Percentiles rank a stretch among this genome's conserved stretches.
These are phyloP conservation scores for Astrothelium subdiscretum DNA, from an alignment of 495 filamentous ascomycete species.

Conservation along the genomic window DNA sequence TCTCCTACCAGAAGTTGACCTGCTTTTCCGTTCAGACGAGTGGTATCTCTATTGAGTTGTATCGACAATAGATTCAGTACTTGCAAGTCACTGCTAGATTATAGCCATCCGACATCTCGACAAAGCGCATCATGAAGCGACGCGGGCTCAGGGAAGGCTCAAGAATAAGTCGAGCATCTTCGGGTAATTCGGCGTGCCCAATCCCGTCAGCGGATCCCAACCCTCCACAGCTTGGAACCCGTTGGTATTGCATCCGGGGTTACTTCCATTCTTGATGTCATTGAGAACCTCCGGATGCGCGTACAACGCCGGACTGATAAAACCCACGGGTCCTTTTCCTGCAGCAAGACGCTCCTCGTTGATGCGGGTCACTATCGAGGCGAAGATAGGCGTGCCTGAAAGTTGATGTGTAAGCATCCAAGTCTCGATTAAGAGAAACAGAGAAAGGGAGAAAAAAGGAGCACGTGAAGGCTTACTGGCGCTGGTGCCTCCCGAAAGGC, in stretches of 20 bases:
- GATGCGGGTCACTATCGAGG: constrained; percentile 12
- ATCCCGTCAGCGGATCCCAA: constrained; percentile 45
- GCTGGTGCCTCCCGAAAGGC: constrained; percentile 30
- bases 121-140: not conserved
- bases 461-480: constrained; percentile 11
- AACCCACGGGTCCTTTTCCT: constrained; percentile 15
- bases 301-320: constrained; percentile 16
- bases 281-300: constrained; percentile 15
- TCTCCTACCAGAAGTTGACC: too few species aligned
- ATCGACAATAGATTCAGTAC: too few species aligned
- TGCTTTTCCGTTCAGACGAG: too few species aligned
- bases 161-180: constrained; percentile 16
- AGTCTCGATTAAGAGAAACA: not conserved
- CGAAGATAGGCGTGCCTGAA: constrained; percentile 14
- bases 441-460: not conserved
- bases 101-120: too few species aligned
- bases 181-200: constrained; percentile 42
- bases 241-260: constrained; percentile 18
- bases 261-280: constrained; percentile 16
- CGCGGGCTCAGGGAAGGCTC: constrained; percentile 9
- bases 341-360: constrained; percentile 16
- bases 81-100: too few species aligned
- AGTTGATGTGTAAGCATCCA: not conserved
- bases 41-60: too few species aligned
- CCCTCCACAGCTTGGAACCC: constrained; percentile 40